These are phyloP conservation scores for Kingdonia uniflora DNA, from an alignment of 164 flowering plant species.

Conservation along the genomic window DNA sequence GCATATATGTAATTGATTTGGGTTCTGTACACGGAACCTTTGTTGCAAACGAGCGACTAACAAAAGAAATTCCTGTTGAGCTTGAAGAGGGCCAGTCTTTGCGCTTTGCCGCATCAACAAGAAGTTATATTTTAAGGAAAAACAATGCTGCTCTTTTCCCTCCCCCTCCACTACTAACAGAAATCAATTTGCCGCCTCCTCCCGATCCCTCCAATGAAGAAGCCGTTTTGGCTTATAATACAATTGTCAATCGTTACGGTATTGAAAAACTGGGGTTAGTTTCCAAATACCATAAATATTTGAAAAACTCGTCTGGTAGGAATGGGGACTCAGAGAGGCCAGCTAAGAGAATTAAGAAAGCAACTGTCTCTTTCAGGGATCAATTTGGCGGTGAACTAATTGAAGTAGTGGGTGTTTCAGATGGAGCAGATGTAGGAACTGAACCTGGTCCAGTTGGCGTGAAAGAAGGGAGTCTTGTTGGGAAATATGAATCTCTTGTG, in stretches of 20 bases:
- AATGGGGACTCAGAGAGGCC: constrained; percentile 31
- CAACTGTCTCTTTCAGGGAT: constrained; percentile 75
- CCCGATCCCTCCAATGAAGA: constrained; percentile 97
- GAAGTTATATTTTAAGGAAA: constrained; percentile 74
- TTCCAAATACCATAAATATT: constrained; percentile 13
- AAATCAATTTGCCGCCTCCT: constrained; percentile 61
- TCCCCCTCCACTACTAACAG: constrained; percentile 48
- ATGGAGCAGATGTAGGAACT: constrained; percentile 90
- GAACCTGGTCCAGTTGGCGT: constrained; percentile 96
- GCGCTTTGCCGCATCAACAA: constrained; percentile 94
- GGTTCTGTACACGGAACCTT: constrained; percentile 98
- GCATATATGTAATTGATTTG: constrained; percentile 89
- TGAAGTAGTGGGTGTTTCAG: constrained; percentile 88
- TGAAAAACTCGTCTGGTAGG: constrained; percentile 15
- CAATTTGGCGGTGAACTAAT: constrained; percentile 85
- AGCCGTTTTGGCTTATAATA: constrained; percentile 84
- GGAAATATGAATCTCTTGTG: constrained; percentile 92
- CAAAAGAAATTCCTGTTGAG: constrained; percentile 85
- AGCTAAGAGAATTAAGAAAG: constrained; percentile 49
- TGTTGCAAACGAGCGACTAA: constrained; percentile 90
- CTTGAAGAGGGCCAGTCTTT: constrained; percentile 93
- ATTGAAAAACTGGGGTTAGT: constrained; percentile 27
- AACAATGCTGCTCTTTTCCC: constrained; percentile 78
- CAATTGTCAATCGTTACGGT: constrained; percentile 69
- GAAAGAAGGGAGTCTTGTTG: constrained; percentile 97